A percentile compares a stretch with the other conserved stretches of the same genome.
These are phyloP conservation scores for Melampsora larici-populina DNA, from an alignment of 1,284 basidiomycete species.

Conservation along the genomic window DNA sequence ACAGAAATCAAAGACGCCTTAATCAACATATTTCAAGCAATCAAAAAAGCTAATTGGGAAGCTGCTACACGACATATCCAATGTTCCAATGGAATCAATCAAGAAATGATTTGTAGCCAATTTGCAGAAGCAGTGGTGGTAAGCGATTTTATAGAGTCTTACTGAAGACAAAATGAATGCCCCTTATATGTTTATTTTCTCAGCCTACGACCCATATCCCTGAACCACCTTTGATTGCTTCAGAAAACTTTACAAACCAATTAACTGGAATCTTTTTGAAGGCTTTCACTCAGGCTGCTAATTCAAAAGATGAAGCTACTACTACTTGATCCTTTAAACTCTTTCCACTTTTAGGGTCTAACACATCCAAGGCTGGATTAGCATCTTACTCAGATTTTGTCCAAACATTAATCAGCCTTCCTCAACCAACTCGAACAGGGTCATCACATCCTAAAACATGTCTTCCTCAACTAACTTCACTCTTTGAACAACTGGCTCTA, in stretches of 20 bases:
- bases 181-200: constrained; percentile 73
- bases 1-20: constrained; percentile 69
- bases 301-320: constrained; percentile 77
- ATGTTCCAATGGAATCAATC: no score
- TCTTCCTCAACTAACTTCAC: no score
- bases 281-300: no score
- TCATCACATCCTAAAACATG: constrained; percentile 61
- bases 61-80: no score
- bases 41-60: no score
- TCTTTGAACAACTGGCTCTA: no score
- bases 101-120: no score
- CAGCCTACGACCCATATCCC: constrained; percentile 60
- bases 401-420: constrained; percentile 70
- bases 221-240: no score
- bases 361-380: constrained; percentile 83
- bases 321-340: constrained; percentile 96
- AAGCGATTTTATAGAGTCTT: constrained; percentile 69
- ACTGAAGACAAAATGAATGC: constrained; percentile 72
- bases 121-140: constrained; percentile 71
- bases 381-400: constrained; percentile 90
- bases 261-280: no score
- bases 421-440: constrained; percentile 45
- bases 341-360: constrained; percentile 73
- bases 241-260: no score
- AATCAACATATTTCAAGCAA: no score